These are phyloP conservation scores for Ensete ventricosum DNA, from an alignment of 176 grass and related monocot species.

Conservation along the genomic window DNA sequence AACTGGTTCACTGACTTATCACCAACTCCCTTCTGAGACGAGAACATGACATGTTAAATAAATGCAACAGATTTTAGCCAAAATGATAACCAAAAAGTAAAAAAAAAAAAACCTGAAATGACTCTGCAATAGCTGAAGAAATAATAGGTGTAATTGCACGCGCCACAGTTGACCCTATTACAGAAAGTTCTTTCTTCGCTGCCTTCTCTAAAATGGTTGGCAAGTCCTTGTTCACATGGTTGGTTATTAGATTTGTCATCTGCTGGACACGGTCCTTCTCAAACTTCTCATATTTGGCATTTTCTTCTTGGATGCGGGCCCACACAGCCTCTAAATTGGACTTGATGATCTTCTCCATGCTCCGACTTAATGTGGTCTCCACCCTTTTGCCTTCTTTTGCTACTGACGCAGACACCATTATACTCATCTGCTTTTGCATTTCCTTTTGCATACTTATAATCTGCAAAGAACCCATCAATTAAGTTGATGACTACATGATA, in stretches of 20 bases:
- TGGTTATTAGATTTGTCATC: conserved; percentile 53
- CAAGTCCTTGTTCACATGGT: conserved; percentile 67
- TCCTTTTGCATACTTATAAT: conserved; percentile 59
- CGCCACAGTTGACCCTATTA: conserved; percentile 55
- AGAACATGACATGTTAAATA: neutral
- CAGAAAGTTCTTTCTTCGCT: conserved; percentile 73
- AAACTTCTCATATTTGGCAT: conserved; percentile 61
- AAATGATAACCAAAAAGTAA: conserved; percentile 5
- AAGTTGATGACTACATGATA: neutral
- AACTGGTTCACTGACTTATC: conserved; percentile 83
- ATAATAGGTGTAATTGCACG: conserved; percentile 54
- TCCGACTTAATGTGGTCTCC: conserved; percentile 57
- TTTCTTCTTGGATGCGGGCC: conserved; percentile 79
- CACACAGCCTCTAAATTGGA: conserved; percentile 74
- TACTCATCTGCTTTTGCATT: conserved; percentile 73
- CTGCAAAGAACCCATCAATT: conserved; percentile 31
- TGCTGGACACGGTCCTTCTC: conserved; percentile 79
- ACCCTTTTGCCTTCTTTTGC: conserved; percentile 85
- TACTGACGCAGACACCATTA: conserved; percentile 49
- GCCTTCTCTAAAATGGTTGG: conserved; percentile 58
- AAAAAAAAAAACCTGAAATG: conserved; percentile 58
- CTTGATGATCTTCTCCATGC: conserved; percentile 78
- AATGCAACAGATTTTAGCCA: neutral
- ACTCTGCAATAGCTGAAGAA: conserved; percentile 69
- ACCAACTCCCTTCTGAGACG: conserved; percentile 61